These are phyloP conservation scores for Populus pruinosa DNA, from an alignment of 345 rosid species.

Conservation along the genomic window DNA sequence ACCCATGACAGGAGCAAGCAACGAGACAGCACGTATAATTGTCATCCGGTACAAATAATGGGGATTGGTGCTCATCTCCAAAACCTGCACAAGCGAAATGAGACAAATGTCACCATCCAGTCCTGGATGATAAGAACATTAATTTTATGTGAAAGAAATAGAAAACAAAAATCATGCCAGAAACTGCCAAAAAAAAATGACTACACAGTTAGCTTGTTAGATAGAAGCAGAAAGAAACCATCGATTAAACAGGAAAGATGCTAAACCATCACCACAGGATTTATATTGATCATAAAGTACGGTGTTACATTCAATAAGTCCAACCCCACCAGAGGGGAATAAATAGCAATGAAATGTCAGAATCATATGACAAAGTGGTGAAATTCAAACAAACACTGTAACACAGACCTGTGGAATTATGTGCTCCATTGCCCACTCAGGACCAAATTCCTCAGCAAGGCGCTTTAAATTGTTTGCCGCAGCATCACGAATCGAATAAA, in stretches of 20 bases:
- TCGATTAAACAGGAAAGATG: background rate
- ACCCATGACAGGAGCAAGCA: conserved; percentile 92
- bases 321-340: background rate
- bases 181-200: background rate
- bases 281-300: background rate
- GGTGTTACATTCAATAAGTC: background rate
- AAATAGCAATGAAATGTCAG: no score
- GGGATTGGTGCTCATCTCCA: conserved; percentile 71
- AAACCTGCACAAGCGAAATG: conserved; percentile 41
- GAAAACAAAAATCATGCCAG: background rate
- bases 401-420: conserved; percentile 79
- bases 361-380: background rate
- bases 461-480: conserved; percentile 91
- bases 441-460: conserved; percentile 97
- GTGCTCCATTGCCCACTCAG: conserved; percentile 99
- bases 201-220: background rate
- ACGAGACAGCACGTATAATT: conserved; percentile 65
- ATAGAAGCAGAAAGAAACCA: background rate
- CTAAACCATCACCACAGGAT: background rate
- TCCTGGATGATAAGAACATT: background rate
- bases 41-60: conserved; percentile 95
- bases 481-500: conserved; percentile 90
- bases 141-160: background rate
- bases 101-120: background rate
- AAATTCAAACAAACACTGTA: background rate